These are phyloP conservation scores for Schoenoplectus tabernaemontani DNA, from an alignment of 202 grass and related monocot species.

Conservation along the genomic window DNA sequence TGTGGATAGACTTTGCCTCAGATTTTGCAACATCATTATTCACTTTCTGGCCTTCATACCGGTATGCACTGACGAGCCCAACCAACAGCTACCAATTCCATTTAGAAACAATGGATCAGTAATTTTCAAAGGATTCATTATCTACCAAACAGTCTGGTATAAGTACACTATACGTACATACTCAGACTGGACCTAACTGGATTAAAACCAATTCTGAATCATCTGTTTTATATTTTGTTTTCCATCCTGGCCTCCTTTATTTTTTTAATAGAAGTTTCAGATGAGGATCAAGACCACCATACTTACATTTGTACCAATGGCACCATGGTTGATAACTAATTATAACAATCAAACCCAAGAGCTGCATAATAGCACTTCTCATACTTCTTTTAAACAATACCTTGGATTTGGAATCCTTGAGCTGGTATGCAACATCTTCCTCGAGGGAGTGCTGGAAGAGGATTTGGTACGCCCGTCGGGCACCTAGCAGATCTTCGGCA, in stretches of 20 bases:
- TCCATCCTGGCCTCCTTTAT: too few species aligned
- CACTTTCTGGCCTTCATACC: constrained; percentile 65
- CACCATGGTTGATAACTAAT: too few species aligned
- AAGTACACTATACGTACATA: background rate
- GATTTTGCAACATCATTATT: constrained; percentile 43
- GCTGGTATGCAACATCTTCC: constrained; percentile 73
- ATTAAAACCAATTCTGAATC: too few species aligned
- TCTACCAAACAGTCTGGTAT: background rate
- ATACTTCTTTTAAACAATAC: constrained; percentile 33
- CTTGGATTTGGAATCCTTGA: constrained; percentile 63
- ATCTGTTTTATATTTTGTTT: too few species aligned
- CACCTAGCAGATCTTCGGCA: constrained; percentile 78
- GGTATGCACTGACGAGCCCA: constrained; percentile 77
- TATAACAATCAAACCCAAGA: too few species aligned
- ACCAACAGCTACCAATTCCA: constrained; percentile 52
- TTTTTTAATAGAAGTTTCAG: too few species aligned
- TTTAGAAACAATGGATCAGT: background rate
- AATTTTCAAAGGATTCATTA: background rate
- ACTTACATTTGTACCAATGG: too few species aligned
- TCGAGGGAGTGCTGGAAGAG: constrained; percentile 89
- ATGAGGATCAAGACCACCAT: too few species aligned
- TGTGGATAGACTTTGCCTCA: constrained; percentile 57
- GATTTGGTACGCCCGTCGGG: constrained; percentile 61
- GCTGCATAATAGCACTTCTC: too few species aligned
- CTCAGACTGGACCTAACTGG: background rate